Conservation (phyloP, 208 protist genomes). For the Angomonas ambiguus region DNA sequence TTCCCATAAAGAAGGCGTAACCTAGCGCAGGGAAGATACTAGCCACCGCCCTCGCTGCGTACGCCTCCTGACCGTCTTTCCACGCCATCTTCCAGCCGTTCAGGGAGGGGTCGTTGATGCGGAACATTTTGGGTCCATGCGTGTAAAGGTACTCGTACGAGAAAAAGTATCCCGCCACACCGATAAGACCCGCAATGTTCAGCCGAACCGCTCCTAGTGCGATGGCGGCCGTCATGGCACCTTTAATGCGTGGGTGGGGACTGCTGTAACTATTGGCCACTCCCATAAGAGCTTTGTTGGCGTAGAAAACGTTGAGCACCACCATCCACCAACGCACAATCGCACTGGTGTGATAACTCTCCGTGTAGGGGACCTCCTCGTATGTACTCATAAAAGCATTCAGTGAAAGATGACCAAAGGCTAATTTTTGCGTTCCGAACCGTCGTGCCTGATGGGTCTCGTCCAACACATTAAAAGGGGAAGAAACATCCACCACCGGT, state of each 20-base stretch:
- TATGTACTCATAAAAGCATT: conserved; percentile 62
- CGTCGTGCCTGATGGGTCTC: conserved; percentile 72
- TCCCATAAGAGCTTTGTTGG: conserved; percentile 51
- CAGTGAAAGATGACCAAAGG: conserved; percentile 51
- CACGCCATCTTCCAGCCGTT: conserved; percentile 76
- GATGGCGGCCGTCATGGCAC: conserved; percentile 57
- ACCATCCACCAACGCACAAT: conserved; percentile 61
- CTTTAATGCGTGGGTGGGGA: conserved; percentile 53
- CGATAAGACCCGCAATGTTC: conserved; percentile 67
- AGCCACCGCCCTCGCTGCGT: conserved; percentile 54
- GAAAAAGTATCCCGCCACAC: conserved; percentile 77
- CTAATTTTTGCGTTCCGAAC: conserved; percentile 63
- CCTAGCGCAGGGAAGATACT: conserved; percentile 69
- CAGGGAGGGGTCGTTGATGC: conserved; percentile 61
- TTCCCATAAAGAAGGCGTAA: conserved; percentile 75
- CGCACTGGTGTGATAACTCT: conserved; percentile 69
- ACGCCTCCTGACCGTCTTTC: conserved; percentile 66
- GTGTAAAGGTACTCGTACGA: conserved; percentile 89
- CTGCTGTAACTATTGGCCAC: conserved; percentile 31
- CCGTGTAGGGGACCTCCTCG: conserved; percentile 82
- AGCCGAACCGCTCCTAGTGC: conserved; percentile 47
- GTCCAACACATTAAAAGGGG: conserved; percentile 72
- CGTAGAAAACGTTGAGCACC: conserved; percentile 55
- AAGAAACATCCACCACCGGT: conserved; percentile 69
- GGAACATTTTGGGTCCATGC: conserved; percentile 59